phyloP scores from a whole-genome alignment of 169 alveolate genomes.

The Eimeria falciformis region DNA sequence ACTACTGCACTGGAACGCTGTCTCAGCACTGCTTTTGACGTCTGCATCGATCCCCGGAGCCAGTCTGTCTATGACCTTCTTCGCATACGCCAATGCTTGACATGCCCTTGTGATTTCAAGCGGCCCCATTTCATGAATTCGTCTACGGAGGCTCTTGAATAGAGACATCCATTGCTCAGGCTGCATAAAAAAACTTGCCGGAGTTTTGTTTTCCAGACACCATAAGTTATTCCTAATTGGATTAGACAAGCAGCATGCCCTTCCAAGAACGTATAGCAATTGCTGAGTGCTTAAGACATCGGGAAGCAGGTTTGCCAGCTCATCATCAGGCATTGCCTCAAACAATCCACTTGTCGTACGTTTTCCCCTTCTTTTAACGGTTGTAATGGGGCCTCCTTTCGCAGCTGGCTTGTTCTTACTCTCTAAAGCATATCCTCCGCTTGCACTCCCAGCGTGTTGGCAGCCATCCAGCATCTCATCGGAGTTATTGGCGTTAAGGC shows the following conservation, averaged over 20 bases:
- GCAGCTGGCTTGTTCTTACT: too few relatives aligned
- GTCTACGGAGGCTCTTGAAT: neutral
- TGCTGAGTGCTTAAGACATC: neutral
- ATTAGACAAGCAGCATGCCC: neutral
- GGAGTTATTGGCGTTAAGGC: too few relatives aligned
- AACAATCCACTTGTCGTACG: neutral
- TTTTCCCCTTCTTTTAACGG: neutral
- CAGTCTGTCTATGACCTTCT: neutral
- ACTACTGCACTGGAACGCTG: too few relatives aligned
- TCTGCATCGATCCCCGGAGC: too few relatives aligned
- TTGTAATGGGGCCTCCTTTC: too few relatives aligned
- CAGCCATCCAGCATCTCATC: too few relatives aligned
- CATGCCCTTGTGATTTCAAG: conserved; percentile 1
- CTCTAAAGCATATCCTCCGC: neutral
- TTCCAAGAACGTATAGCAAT: neutral
- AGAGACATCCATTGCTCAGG: conserved; percentile 2
- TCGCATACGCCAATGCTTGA: conserved; percentile 28
- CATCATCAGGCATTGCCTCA: neutral
- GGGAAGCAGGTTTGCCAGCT: neutral
- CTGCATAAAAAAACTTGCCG: neutral
- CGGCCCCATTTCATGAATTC: neutral
- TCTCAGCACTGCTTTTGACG: too few relatives aligned
- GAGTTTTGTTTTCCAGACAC: neutral
- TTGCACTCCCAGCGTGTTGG: neutral
- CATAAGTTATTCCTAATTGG: neutral